Evolutionary conservation across 2,329 filamentous ascomycete genomes (phyloP).

Genomic region (Magnaporthiopsis incrustans): DNA sequence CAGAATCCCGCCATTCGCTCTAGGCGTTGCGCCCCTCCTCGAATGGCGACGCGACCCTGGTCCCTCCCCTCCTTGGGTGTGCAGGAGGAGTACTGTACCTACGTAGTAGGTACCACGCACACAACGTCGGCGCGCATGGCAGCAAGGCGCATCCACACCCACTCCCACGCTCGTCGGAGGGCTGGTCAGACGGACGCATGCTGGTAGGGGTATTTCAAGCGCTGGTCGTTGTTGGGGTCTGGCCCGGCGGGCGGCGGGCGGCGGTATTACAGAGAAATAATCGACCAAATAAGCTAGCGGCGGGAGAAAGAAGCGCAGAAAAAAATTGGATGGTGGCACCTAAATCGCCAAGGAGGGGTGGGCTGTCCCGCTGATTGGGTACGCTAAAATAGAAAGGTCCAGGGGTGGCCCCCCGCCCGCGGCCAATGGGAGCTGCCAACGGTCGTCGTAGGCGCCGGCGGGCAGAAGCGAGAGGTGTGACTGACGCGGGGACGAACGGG

Average conservation of each 20-base stretch:
- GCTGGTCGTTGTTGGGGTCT: background rate
- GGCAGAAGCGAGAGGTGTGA: background rate
- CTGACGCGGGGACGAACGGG: background rate
- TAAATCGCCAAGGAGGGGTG: background rate
- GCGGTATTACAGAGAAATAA: background rate
- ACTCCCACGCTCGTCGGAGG: background rate
- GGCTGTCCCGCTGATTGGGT: background rate
- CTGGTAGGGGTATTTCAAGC: constrained; percentile 7
- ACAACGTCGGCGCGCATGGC: background rate
- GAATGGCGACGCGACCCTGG: background rate
- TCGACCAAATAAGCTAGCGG: background rate
- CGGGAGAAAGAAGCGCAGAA: background rate
- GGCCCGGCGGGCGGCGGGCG: no score
- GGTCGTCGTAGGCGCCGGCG: background rate
- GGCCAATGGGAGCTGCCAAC: background rate
- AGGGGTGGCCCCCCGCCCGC: no score
- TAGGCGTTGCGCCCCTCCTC: background rate
- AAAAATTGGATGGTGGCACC: background rate
- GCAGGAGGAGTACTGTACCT: background rate
- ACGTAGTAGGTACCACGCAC: no score
- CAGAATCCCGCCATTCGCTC: background rate
- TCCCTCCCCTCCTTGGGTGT: background rate
- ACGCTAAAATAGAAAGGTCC: background rate
- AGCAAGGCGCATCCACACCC: background rate
- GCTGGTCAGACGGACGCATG: background rate